Percentiles rank a stretch among this genome's conserved stretches.
These are phyloP conservation scores for Fraxinus excelsior DNA, from an alignment of 257 asterid species.

Conservation along the genomic window DNA sequence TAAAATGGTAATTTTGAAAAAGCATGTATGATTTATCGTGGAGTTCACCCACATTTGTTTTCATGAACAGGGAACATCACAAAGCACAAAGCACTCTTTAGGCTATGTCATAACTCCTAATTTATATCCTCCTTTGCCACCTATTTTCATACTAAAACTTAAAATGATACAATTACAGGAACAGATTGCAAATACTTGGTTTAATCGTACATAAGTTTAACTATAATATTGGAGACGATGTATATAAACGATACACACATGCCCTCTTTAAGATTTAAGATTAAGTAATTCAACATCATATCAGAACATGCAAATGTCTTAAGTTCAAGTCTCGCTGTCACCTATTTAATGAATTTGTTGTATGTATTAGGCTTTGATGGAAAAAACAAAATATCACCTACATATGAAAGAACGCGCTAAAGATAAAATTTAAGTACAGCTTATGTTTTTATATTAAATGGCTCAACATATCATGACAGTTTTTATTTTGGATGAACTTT, in stretches of 20 bases:
- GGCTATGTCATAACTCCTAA: background rate
- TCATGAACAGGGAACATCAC: background rate
- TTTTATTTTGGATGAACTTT: too few relatives aligned
- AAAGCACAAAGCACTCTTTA: background rate
- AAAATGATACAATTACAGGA: background rate
- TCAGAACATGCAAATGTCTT: too few relatives aligned
- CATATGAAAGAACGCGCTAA: too few relatives aligned
- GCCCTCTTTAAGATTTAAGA: background rate
- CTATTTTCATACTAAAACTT: background rate
- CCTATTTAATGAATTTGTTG: too few relatives aligned
- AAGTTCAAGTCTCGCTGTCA: too few relatives aligned
- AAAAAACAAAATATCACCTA: too few relatives aligned
- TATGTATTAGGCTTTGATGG: background rate
- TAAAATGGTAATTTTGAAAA: background rate
- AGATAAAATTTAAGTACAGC: too few relatives aligned
- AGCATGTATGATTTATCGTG: background rate
- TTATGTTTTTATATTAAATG: background rate
- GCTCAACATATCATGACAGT: background rate
- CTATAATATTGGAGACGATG: too few relatives aligned
- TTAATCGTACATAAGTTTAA: background rate
- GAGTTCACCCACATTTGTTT: background rate
- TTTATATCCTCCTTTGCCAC: background rate
- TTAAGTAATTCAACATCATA: too few relatives aligned
- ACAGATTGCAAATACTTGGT: background rate
- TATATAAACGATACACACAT: too few relatives aligned